Evolutionary conservation across 2,329 filamentous ascomycete genomes (phyloP).

Genomic region (Pestalotiopsis sp.): DNA sequence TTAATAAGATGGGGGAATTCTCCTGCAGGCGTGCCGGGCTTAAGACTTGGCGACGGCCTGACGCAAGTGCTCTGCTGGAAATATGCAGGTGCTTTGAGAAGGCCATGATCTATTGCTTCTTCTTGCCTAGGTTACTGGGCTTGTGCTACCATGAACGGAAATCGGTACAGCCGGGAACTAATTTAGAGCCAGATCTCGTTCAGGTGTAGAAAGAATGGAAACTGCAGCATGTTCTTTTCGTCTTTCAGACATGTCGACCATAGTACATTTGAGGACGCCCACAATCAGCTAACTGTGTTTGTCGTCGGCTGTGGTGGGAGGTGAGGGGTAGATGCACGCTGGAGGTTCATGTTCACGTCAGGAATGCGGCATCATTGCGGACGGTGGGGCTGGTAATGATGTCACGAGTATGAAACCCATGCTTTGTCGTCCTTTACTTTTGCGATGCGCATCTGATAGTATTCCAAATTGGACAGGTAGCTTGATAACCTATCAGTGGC

Average conservation of each 20-base stretch:
- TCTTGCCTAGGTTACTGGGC: neutral
- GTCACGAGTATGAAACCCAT: slow-evolving; percentile 6
- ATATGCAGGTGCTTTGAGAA: slow-evolving; percentile 12
- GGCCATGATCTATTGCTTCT: slow-evolving; percentile 4
- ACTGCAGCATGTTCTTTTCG: neutral
- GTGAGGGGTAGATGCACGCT: slow-evolving; percentile 13
- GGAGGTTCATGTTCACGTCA: slow-evolving; percentile 7
- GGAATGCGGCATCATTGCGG: slow-evolving; percentile 1
- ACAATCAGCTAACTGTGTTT: neutral
- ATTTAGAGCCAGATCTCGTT: neutral
- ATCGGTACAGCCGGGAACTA: neutral
- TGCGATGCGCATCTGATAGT: too few relatives aligned
- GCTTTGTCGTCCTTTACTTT: neutral
- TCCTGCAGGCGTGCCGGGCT: neutral
- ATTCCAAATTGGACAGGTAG: neutral
- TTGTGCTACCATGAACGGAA: neutral
- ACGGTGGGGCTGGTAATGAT: slow-evolving; percentile 10
- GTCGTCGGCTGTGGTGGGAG: neutral
- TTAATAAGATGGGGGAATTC: neutral
- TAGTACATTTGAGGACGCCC: neutral
- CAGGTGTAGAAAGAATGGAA: neutral
- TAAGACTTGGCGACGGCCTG: slow-evolving; percentile 11
- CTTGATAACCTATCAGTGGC: too few relatives aligned
- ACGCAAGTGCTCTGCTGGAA: slow-evolving; percentile 11
- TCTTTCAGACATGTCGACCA: neutral